These are phyloP conservation scores for Russula brevipes DNA, from an alignment of 768 basidiomycete genomes.

Conservation along the genomic window DNA sequence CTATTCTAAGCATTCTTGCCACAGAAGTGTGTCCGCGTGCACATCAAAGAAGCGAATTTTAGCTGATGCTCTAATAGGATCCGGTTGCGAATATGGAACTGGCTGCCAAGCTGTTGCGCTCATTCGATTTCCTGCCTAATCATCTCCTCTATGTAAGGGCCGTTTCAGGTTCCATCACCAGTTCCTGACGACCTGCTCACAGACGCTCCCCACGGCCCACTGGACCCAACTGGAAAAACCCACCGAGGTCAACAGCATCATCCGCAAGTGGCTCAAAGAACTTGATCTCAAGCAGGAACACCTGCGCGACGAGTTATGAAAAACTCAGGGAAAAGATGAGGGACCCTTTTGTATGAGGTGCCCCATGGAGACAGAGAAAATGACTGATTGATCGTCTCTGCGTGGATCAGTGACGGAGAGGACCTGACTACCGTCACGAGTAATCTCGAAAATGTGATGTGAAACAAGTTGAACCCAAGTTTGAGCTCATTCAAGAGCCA, in stretches of 20 bases:
- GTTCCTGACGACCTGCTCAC: conserved; percentile 2
- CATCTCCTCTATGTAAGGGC: conserved; percentile 34
- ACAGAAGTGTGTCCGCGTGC: conserved; percentile 31
- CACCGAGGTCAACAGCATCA: conserved; percentile 43
- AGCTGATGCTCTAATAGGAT: conserved; percentile 31
- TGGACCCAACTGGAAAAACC: conserved; percentile 67
- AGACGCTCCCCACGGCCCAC: conserved; percentile 54
- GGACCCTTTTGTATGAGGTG: background rate
- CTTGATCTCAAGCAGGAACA: conserved; percentile 11
- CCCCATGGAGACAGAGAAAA: background rate
- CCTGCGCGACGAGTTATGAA: conserved; percentile 16
- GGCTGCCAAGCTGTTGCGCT: conserved; percentile 30
- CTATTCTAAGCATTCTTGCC: conserved; percentile 40
- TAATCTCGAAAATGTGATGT: background rate
- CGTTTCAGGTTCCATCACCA: background rate
- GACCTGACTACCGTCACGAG: background rate
- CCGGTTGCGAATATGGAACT: conserved; percentile 43
- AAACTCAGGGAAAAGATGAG: background rate
- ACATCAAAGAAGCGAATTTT: background rate
- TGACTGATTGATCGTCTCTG: background rate
- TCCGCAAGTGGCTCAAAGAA: conserved; percentile 48
- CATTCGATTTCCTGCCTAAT: conserved; percentile 34
- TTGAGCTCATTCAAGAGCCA: background rate
- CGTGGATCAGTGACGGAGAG: background rate
- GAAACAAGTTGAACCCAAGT: too few relatives aligned